These are phyloP conservation scores for Austropuccinia psidii DNA, from an alignment of 1,284 basidiomycete species.

Conservation along the genomic window DNA sequence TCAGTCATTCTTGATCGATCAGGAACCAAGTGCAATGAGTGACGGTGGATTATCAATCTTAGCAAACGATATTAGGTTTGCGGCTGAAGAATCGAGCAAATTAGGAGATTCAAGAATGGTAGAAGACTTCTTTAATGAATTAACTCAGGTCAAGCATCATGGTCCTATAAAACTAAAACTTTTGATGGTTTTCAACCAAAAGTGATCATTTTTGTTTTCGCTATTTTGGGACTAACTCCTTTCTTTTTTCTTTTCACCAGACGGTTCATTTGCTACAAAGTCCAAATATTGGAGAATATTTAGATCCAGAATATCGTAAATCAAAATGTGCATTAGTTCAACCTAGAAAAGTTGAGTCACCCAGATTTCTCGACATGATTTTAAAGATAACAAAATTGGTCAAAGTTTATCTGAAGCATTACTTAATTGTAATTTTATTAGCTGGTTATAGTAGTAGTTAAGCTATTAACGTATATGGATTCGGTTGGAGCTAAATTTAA, in stretches of 20 bases:
- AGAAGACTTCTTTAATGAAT: constrained; percentile 7
- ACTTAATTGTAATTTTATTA: neutral
- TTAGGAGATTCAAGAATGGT: neutral
- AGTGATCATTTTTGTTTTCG: neutral
- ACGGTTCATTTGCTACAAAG: constrained; percentile 9
- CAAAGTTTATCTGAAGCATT: neutral
- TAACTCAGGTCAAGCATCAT: neutral
- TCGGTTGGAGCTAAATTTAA: constrained; percentile 6
- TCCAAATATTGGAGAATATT: neutral
- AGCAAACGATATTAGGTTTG: constrained; percentile 24
- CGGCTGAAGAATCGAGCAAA: neutral
- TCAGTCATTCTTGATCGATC: constrained; percentile 25
- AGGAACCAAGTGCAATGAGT: constrained; percentile 18
- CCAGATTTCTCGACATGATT: neutral
- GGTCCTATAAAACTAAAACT: neutral
- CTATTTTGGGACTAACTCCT: neutral
- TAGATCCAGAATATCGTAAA: constrained; percentile 19
- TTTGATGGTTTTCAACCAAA: neutral
- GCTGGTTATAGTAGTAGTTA: constrained; percentile 4
- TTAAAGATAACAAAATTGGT: neutral
- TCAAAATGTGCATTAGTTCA: constrained; percentile 13
- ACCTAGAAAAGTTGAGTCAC: neutral
- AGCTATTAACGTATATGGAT: constrained; percentile 14
- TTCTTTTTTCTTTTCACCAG: constrained; percentile 4
- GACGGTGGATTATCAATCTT: constrained; percentile 21